Evolutionary conservation across 768 basidiomycete genomes (phyloP), one percentile per base, ranked within the genome.

Genomic region (Amylocystis lapponica): DNA sequence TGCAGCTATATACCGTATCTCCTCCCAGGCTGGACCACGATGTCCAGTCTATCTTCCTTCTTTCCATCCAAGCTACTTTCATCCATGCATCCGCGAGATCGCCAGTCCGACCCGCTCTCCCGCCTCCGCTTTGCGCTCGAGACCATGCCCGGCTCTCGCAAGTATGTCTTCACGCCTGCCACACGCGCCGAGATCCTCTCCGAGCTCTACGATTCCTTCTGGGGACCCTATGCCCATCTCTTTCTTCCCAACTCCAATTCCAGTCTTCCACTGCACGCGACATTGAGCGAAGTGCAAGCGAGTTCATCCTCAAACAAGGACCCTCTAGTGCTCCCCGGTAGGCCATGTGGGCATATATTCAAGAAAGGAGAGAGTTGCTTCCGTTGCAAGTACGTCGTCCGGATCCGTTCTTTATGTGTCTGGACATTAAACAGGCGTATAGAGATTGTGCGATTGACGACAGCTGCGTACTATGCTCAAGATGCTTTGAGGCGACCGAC

Each of bases 391-490:
- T 91, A 57, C 69, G 89, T 48, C 10, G 22, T 10, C n/a, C 4
- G n/a, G 22, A 13, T 34, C 20, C 19, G 10, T 43, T 21, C 16
- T 3, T 23, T 16, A 13, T 37, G n/a, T n/a, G n/a, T n/a, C n/a
- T n/a, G n/a, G n/a, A n/a, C n/a, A n/a, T n/a, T n/a, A n/a, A n/a
- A n/a, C n/a, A 16, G 29, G 5, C 22, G 47, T 38, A 40, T 27
- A 96, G 95, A 60, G 93, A 96, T 53, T 98, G 94, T 63, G 83
- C 87, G 2, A 66, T 87, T 39, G 89, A 96, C 53, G 84, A 92
- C 43, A 88, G 84, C 52, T 94, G 86, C 54, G 91, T 96, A 10
- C 70, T 98, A 21, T 98, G 95, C 60, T 73, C 87, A 1, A 75
- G 76, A 36, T 98, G 96, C 63, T 98, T 94, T 66, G 83, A 88